A percentile compares a stretch with the other conserved stretches of the same genome.
phyloP scores from a whole-genome alignment of 371 early-diverging fungal species.

The Mucor indicus region DNA sequence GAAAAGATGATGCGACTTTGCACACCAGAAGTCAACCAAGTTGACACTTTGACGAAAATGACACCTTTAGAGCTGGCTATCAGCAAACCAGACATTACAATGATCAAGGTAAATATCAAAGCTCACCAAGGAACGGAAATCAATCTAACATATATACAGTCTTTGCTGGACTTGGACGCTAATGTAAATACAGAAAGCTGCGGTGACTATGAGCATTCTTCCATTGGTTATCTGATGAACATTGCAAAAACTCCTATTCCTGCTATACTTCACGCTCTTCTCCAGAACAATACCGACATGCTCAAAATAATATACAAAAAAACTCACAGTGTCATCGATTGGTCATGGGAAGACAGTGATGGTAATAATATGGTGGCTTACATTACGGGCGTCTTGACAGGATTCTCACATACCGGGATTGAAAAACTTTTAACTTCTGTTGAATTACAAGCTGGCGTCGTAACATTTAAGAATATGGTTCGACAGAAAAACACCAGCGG shows the following conservation, averaged over 20 bases:
- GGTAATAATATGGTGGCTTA: conserved; percentile 39
- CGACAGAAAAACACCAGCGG: too few species aligned
- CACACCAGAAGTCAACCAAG: conserved; percentile 24
- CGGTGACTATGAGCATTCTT: too few species aligned
- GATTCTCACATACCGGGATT: too few species aligned
- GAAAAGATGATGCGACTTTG: conserved; percentile 15
- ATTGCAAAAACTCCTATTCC: too few species aligned
- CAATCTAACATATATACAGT: conserved; percentile 6
- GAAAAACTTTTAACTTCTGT: too few species aligned
- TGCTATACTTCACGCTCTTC: conserved; percentile 41
- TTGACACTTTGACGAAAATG: conserved; percentile 40
- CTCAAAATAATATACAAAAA: conserved; percentile 12
- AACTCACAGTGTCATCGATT: conserved; percentile 16
- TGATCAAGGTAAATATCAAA: conserved; percentile 29
- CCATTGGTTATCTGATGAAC: too few species aligned
- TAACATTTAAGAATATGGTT: too few species aligned
- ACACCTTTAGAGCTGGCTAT: conserved; percentile 57
- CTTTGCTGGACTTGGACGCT: conserved; percentile 36
- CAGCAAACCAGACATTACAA: conserved; percentile 16
- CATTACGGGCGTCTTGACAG: conserved; percentile 16
- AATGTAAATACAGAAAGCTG: conserved; percentile 40
- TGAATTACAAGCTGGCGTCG: too few species aligned
- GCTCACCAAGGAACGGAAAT: neutral
- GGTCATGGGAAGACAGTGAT: conserved; percentile 31
- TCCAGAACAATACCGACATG: conserved; percentile 26